Evolutionary conservation across 768 basidiomycete species (phyloP), one percentile per base, ranked within the genome.

Genomic region (Stropharia rugosoannulata): DNA sequence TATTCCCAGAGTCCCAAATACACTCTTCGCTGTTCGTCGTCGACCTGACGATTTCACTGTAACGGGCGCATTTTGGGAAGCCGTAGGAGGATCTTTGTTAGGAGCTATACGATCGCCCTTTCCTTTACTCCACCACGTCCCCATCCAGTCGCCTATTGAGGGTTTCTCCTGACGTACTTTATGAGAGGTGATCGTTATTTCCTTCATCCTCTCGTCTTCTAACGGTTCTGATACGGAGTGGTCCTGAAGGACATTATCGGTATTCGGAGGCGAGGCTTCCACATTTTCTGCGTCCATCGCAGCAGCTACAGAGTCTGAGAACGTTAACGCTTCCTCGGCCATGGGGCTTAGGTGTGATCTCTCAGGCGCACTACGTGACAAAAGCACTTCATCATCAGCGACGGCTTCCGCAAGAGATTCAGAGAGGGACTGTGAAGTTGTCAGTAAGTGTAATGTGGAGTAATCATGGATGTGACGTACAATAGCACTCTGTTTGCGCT

Each of bases 131-230:
- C 88, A 86, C 85, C 83, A 89, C 0, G 81, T 83, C 0, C 89
- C 88, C 78, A 91, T 82, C 90, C 90, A 92, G 46, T 87, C 85
- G 16, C 86, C 83, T 45, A 89, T 75, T 0, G 75, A 70, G 12
- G 82, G 77, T 12, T 81, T 80, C 45, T 89, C 87, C 49, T 62
- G 70, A 12, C 66, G 68, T 16, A 54, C 42, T 57, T 68, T 71
- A 29, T 58, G 56, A 10, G 65, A 63, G 4, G 65, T 56, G 29
- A 68, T 51, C 0, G 65, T 66, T 13, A 62, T 58, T 37, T 68
- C 64, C 22, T 58, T 56, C 39, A 53, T 35, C 4, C 44, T 35
- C 5, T 62, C 59, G 10, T 60, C 60, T 2, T 62, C 63, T 18
- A 18, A 43, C 1, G 36, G 37, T 39, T 32, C 29, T 32, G 29